Evolutionary conservation across 148 eudicot genomes (phyloP), one percentile per base, ranked within the genome.

Genomic region (Chenopodium formosanum): DNA sequence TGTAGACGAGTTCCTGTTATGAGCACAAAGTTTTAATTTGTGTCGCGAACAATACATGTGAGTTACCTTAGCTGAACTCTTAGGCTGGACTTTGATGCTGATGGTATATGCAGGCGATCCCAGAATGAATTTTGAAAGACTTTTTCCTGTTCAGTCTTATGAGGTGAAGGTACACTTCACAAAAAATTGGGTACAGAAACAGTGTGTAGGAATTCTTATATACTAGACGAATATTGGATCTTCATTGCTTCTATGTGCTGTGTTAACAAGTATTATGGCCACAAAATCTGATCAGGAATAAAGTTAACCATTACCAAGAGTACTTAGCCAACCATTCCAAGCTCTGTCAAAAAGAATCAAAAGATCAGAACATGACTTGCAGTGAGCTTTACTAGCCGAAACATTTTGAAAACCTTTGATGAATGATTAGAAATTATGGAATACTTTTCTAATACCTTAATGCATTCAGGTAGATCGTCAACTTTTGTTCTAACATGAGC

Each of bases 401-500:
- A 40, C 44, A 40, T 40, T 40, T 40, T 40, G 44, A 40, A 40
- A 40, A 40, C 44, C 44, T 22, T 50, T 23, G n/a, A 68, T 2
- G 46, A 27, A 58, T 29, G 47, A 46, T 25, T 63, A 19, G 7
- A 40, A 73, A 29, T 31, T 20, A 71, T 23, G 23, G 70, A 22
- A 20, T 23, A 75, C 29, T 74, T 64, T 3, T 53, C 14, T 11
- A n/a, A 32, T 88, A 94, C 97, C 97, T 94, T 90, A 13, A 92
- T 79, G 89, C 98, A 94, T 81, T 85, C 91, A 27, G 92, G 86
- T 73, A 94, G 86, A 87, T 91, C 92, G 66, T 90, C 91, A 56
- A 87, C 82, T 81, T 89, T 88, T 81, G 92, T 82, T 82, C 93
- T 84, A 40, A 87, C 83, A 87, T 92, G 94, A 73, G 87, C 87